Evolutionary conservation across 2,329 filamentous ascomycete genomes (phyloP), one percentile per base, ranked within the genome.

Genomic region (Fusarium xylarioides): DNA sequence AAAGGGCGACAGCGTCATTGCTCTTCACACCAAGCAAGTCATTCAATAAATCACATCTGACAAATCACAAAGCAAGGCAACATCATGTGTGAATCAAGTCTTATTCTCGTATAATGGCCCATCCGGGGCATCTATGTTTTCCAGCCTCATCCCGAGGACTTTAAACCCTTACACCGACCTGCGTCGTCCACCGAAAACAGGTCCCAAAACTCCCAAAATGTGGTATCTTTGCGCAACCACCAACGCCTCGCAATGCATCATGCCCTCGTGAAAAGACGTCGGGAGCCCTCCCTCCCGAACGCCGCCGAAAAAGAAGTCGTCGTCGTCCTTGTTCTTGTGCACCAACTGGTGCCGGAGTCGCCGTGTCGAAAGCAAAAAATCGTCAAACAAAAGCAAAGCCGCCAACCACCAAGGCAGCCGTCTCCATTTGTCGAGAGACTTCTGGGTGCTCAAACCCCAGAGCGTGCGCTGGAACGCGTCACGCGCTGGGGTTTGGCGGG

Each of bases 401-500:
- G 38, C 56, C 56, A 58, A 46, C 43, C 63, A 63, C 63, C 53
- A 68, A 64, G 46, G 58, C 63, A 40, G 35, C 38, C 16, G 30
- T 58, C 67, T 55, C 62, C 43, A 19, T 35, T 14, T 23, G 40
- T 18, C 16, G 40, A 16, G 46, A 53, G 55, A 23, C 8, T 35
- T 44, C 34, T 60, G 37, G 44, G 56, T 21, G 32, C 61, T 74
- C 66, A 80, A 44, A 61, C 58, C 72, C 74, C 64, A 34, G 63
- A 69, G 43, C 79, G 78, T 35, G 78, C 69, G 59, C 77, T 68
- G 30, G 80, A 75, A 40, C 80, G 78, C 38, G 80, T 82, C 55
- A 79, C 69, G 30, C 80, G 76, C 52, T 70, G 74, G 28, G 79
- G 76, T 59, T 79, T 81, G 34, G 78, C 80, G 10, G 81, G 81